Evolutionary conservation across 2,329 filamentous ascomycete species (phyloP).

Genomic region (Arthrobotrys sphaeroides): DNA sequence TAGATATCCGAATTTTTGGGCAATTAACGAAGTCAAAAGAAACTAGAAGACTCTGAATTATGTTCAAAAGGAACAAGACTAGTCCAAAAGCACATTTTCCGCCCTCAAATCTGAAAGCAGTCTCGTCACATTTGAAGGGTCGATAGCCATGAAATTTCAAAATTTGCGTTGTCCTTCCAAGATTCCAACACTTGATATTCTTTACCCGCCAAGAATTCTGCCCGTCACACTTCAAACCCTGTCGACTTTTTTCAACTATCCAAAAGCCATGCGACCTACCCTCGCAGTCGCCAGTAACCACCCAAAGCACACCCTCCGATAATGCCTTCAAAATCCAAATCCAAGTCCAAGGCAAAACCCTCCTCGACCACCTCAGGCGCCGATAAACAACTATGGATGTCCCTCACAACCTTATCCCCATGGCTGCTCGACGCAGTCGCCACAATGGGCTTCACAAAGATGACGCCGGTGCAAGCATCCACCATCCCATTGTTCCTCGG

Average conservation of each 20-base stretch:
- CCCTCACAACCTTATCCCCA: slow-evolving; percentile 75
- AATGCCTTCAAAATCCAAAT: slow-evolving; percentile 51
- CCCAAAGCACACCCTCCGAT: slow-evolving; percentile 25
- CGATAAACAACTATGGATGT: slow-evolving; percentile 71
- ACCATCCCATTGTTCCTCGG: slow-evolving; percentile 87
- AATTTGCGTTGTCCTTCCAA: slow-evolving; percentile 1
- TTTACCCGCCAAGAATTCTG: neutral
- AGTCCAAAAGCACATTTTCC: no score
- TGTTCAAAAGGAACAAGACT: no score
- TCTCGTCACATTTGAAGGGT: no score
- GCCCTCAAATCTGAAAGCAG: no score
- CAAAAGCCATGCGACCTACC: slow-evolving; percentile 1
- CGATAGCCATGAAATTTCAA: neutral
- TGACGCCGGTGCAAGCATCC: slow-evolving; percentile 95
- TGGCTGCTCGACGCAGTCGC: slow-evolving; percentile 87
- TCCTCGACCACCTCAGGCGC: slow-evolving; percentile 63
- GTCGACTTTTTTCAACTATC: neutral
- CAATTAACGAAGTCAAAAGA: no score
- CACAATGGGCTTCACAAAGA: slow-evolving; percentile 83
- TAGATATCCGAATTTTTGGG: no score
- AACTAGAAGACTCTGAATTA: no score
- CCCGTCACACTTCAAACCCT: slow-evolving; percentile 7
- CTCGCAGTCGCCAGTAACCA: neutral
- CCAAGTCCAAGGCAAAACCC: slow-evolving; percentile 59
- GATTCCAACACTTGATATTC: neutral